These are phyloP conservation scores for Sarcocystis neurona DNA, from an alignment of 169 alveolate species.

Conservation along the genomic window DNA sequence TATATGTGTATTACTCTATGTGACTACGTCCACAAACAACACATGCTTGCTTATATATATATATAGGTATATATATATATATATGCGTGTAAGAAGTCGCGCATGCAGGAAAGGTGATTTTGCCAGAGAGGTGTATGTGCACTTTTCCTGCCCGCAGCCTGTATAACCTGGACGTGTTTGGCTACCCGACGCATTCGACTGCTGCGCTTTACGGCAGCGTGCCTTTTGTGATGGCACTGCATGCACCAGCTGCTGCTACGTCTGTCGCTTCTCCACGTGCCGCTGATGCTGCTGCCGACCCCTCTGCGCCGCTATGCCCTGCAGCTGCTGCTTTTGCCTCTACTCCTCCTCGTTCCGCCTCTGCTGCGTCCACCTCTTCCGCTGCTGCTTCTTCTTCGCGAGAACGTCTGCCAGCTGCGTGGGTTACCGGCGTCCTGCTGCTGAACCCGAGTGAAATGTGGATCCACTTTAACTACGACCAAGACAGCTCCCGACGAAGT, in stretches of 20 bases:
- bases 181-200: neutral
- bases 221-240: neutral
- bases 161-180: constrained; percentile 9
- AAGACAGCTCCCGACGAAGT: neutral
- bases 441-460: constrained; percentile 2
- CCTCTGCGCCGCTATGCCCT: neutral
- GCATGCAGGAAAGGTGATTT: neutral
- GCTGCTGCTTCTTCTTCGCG: too few species aligned
- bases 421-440: neutral
- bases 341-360: neutral
- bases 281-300: neutral
- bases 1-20: too few species aligned
- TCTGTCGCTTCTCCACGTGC: neutral
- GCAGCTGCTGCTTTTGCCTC: neutral
- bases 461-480: neutral
- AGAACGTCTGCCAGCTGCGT: neutral
- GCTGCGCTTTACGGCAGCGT: neutral
- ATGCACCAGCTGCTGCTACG: neutral
- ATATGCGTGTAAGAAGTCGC: neutral
- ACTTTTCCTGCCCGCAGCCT: too few species aligned
- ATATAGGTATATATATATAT: neutral
- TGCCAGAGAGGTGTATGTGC: too few species aligned
- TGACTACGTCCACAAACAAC: too few species aligned
- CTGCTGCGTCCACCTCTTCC: neutral
- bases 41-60: too few species aligned